Conservation (phyloP, 1,284 basidiomycete species). For the Apiotrichum laibachii region DNA sequence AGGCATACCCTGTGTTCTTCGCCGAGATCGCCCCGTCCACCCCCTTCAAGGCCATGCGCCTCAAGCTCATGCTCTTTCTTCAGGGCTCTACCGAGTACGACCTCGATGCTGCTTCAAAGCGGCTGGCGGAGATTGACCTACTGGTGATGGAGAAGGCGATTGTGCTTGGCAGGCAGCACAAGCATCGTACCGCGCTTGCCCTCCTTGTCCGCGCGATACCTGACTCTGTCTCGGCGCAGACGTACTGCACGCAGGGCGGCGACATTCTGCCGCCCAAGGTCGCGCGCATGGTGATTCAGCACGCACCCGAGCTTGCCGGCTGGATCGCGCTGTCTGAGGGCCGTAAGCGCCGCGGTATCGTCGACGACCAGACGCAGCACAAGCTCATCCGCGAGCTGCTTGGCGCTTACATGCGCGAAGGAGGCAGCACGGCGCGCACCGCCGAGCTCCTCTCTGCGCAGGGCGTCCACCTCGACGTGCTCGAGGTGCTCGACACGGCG, state of each 20-base stretch:
- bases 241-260: slow-evolving; percentile 73
- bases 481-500: slow-evolving; percentile 70
- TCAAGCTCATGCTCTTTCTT: slow-evolving; percentile 74
- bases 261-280: slow-evolving; percentile 65
- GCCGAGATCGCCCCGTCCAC: slow-evolving; percentile 61
- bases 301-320: slow-evolving; percentile 54
- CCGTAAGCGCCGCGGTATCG: slow-evolving; percentile 45
- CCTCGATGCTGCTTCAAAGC: slow-evolving; percentile 54
- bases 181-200: slow-evolving; percentile 65
- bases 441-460: slow-evolving; percentile 73
- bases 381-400: slow-evolving; percentile 66
- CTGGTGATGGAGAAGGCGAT: slow-evolving; percentile 73
- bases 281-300: slow-evolving; percentile 53
- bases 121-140: slow-evolving; percentile 54
- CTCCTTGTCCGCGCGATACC: slow-evolving; percentile 67
- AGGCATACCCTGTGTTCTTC: slow-evolving; percentile 43
- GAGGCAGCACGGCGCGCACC: slow-evolving; percentile 63
- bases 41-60: slow-evolving; percentile 64
- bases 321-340: slow-evolving; percentile 59
- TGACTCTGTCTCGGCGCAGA: slow-evolving; percentile 73
- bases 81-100: slow-evolving; percentile 71
- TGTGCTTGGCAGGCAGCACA: slow-evolving; percentile 70
- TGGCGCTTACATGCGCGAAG: slow-evolving; percentile 73
- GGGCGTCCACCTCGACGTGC: slow-evolving; percentile 69
- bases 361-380: slow-evolving; percentile 60